Conservation (phyloP, 352 stramenopile genomes). For the Pythium sukuiense region DNA sequence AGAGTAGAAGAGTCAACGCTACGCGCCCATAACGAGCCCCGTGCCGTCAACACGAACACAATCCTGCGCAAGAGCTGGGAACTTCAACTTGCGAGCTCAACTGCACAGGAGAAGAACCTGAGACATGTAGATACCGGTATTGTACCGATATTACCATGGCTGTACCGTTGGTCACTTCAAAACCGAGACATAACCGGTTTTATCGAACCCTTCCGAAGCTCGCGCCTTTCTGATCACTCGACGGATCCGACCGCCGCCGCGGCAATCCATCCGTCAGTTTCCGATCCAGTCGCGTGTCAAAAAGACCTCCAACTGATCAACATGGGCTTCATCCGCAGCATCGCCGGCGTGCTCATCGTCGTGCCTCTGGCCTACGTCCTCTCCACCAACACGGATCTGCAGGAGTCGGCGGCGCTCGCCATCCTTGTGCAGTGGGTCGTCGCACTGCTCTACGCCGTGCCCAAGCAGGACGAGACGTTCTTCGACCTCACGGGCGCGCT, state of each 20-base stretch:
- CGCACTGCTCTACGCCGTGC: slow-evolving; percentile 62
- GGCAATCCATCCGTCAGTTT: background rate
- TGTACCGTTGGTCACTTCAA: too few relatives aligned
- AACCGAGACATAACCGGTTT: background rate
- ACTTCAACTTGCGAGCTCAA: background rate
- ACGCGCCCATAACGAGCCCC: background rate
- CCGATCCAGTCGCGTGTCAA: background rate
- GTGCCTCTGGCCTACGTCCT: slow-evolving; percentile 41
- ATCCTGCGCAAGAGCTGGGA: background rate
- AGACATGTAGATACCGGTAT: background rate
- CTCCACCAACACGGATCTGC: slow-evolving; percentile 34
- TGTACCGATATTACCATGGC: background rate
- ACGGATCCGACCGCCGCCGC: background rate
- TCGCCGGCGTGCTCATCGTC: slow-evolving; percentile 37
- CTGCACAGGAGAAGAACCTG: background rate
- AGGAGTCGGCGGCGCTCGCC: slow-evolving; percentile 49
- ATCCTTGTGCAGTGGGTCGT: slow-evolving; percentile 69
- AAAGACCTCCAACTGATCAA: background rate
- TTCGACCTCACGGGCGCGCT: slow-evolving; percentile 84
- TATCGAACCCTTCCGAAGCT: slow-evolving; percentile 18
- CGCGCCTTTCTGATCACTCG: slow-evolving; percentile 2
- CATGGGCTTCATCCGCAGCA: slow-evolving; percentile 48
- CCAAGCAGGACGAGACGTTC: slow-evolving; percentile 70
- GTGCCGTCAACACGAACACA: background rate
- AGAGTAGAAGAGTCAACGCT: background rate